Evolutionary conservation across 257 asterid species (phyloP), one percentile per base, ranked within the genome.

Genomic region (Lavandula angustifolia): DNA sequence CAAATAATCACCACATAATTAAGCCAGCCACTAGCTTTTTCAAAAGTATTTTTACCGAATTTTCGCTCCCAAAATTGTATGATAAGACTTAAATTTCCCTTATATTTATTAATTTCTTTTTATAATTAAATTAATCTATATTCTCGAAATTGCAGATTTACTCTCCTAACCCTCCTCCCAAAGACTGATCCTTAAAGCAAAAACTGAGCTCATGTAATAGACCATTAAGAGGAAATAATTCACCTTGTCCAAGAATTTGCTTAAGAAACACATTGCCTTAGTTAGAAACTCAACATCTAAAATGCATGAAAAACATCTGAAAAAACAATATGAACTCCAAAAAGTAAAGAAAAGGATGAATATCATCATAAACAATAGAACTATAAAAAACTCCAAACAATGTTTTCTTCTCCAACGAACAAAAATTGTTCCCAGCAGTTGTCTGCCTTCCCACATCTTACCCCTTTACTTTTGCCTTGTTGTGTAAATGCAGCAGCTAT

Each of bases 381-480:
- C 78, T 69, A 74, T 52, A 67, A 64, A 48, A 51, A 73, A 64
- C 38, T 67, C 80, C 46, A 62, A 69, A 71, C 56, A 62, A 69
- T 55, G 54, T 76, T 80, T 77, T 75, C 85, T 81, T 57, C 87
- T 76, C 85, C 79, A 76, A 37, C 79, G 74, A 73, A 81, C 89
- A 75, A 82, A 85, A 81, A 78, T 75, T 47, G 82, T 82, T 70
- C 79, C 86, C 73, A 80, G 72, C 68, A 80, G 51, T 22, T 73
- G 54, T 58, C 82, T 44, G 62, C 82, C 87, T 22, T 82, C 68
- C 92, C 89, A 79, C 94, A 80, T 85, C 70, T 70, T 70, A 73
- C 50, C 57, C 68, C 62, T 46, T 64, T 14, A 46, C 41, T 51
- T 47, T 55, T 7, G 46, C 71, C 29, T 16, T 6, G 44, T 59